Evolutionary conservation across 257 asterid genomes (phyloP).

Genomic region (Nemophila menziesii): DNA sequence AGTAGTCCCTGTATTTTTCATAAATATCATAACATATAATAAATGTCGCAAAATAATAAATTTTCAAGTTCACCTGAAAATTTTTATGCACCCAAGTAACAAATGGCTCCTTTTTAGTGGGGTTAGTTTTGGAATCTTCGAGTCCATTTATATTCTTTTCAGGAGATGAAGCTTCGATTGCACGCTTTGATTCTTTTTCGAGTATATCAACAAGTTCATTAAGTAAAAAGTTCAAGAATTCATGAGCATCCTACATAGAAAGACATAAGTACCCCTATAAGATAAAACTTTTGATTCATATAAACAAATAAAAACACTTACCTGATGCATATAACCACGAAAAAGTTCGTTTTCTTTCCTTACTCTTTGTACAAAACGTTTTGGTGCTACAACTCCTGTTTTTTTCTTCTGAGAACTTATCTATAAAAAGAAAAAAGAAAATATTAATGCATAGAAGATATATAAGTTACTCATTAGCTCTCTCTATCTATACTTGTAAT

Average conservation of each 20-base stretch:
- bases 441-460: conserved; percentile 2
- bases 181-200: conserved; percentile 64
- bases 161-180: conserved; percentile 20
- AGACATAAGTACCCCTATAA: too few species aligned
- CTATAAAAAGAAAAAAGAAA: conserved; percentile 24
- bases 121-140: conserved; percentile 35
- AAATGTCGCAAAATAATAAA: neutral
- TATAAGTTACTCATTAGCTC: conserved; percentile 1
- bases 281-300: neutral
- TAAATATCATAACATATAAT: conserved; percentile 23
- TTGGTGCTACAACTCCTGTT: conserved; percentile 79
- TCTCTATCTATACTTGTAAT: neutral
- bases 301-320: conserved; percentile 10
- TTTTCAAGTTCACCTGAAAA: conserved; percentile 50
- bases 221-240: conserved; percentile 70
- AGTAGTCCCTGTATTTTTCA: conserved; percentile 69
- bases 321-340: conserved; percentile 88
- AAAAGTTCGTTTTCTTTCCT: conserved; percentile 63
- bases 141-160: conserved; percentile 38
- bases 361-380: conserved; percentile 68
- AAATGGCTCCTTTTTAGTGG: conserved; percentile 45
- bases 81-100: conserved; percentile 85
- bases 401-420: conserved; percentile 79
- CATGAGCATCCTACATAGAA: conserved; percentile 76
- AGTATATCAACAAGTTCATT: conserved; percentile 78